These are phyloP conservation scores for Boletus rubroflammeus DNA, from an alignment of 768 basidiomycete genomes.

Conservation along the genomic window DNA sequence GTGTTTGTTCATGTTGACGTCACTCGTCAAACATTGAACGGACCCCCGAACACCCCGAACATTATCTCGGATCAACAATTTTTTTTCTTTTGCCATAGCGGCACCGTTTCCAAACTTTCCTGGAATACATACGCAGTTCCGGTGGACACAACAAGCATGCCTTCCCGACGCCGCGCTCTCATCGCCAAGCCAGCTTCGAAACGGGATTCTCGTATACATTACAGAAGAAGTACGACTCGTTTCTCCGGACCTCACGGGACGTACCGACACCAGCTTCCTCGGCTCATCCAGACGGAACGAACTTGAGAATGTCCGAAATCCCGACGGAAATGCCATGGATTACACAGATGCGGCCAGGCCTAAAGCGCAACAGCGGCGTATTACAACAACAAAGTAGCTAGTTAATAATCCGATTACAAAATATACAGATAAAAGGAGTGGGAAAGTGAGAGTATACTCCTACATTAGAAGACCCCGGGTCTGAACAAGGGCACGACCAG, in stretches of 20 bases:
- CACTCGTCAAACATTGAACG: background rate
- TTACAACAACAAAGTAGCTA: conserved; percentile 12
- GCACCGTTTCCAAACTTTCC: background rate
- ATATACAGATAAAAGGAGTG: conserved; percentile 13
- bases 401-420: conserved; percentile 14
- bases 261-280: background rate
- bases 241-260: background rate
- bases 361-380: conserved; percentile 6
- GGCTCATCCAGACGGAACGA: too few species aligned
- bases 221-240: background rate
- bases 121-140: background rate
- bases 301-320: background rate
- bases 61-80: background rate
- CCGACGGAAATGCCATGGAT: background rate
- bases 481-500: conserved; percentile 31
- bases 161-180: background rate
- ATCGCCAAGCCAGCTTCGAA: background rate
- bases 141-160: too few species aligned
- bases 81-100: background rate
- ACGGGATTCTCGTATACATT: conserved; percentile 7
- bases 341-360: conserved; percentile 1
- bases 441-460: background rate
- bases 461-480: conserved; percentile 21
- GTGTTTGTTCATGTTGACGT: conserved; percentile 5
- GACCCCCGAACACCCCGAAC: background rate